Evolutionary conservation across 352 stramenopile species (phyloP).

Genomic region (Phytophthora foliorum): DNA sequence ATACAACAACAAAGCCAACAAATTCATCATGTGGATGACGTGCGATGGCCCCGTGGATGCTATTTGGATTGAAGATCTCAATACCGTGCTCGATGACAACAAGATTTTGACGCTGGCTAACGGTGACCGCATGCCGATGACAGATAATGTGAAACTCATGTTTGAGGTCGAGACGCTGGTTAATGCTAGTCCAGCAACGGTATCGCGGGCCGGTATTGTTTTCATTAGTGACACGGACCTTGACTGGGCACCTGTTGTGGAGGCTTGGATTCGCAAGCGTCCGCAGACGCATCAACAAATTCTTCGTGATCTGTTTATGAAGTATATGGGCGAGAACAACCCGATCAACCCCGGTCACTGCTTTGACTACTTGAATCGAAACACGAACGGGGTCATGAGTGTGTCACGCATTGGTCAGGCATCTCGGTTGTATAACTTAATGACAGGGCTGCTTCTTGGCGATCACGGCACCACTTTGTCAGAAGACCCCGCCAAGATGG

Average conservation of each 20-base stretch:
- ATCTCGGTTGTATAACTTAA: slow-evolving; percentile 84
- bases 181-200: slow-evolving; percentile 97
- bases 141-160: slow-evolving; percentile 98
- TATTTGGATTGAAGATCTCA: slow-evolving; percentile 99
- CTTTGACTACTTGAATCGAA: slow-evolving; percentile 97
- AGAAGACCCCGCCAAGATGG: slow-evolving; percentile 74
- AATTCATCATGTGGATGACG: slow-evolving; percentile 99
- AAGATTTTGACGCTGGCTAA: slow-evolving; percentile 98
- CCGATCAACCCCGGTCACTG: slow-evolving; percentile 95
- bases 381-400: slow-evolving; percentile 94
- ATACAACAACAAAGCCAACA: slow-evolving; percentile 98
- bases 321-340: slow-evolving; percentile 97
- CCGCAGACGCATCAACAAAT: slow-evolving; percentile 89
- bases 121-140: slow-evolving; percentile 98
- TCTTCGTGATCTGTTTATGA: slow-evolving; percentile 93
- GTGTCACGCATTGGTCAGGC: slow-evolving; percentile 94
- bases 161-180: slow-evolving; percentile 98
- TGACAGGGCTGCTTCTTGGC: slow-evolving; percentile 93
- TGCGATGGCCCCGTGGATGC: slow-evolving; percentile 97
- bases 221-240: slow-evolving; percentile 99
- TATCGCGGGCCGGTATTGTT: slow-evolving; percentile 97
- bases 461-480: slow-evolving; percentile 75
- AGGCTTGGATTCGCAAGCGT: slow-evolving; percentile 97
- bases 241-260: slow-evolving; percentile 97
- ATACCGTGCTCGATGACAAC: slow-evolving; percentile 98